These are phyloP conservation scores for Nannizzia gypsea DNA, from an alignment of 2,329 filamentous ascomycete genomes.

Conservation along the genomic window DNA sequence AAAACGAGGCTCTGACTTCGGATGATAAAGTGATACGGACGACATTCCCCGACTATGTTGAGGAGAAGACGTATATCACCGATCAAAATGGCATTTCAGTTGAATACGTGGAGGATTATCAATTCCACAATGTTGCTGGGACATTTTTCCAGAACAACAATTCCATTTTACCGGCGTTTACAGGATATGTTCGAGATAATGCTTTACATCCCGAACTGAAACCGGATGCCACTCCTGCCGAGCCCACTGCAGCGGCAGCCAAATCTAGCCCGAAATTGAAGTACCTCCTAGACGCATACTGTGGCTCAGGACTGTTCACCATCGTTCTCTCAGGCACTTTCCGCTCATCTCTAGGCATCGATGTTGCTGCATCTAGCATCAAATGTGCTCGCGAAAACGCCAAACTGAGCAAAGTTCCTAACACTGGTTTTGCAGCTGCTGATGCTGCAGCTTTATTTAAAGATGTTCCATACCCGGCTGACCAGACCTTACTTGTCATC, in stretches of 20 bases:
- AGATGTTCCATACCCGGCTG: conserved; percentile 57
- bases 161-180: conserved; percentile 81
- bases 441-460: conserved; percentile 77
- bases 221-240: conserved; percentile 15
- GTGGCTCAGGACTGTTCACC: conserved; percentile 91
- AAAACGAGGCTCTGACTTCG: conserved; percentile 24
- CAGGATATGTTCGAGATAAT: conserved; percentile 70
- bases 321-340: conserved; percentile 81
- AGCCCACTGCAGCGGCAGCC: conserved; percentile 20
- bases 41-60: conserved; percentile 50
- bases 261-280: conserved; percentile 45
- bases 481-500: conserved; percentile 84
- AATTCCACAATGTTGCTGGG: conserved; percentile 83
- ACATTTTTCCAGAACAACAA: conserved; percentile 99
- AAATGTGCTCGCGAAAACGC: conserved; percentile 69
- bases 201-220: conserved; percentile 47
- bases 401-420: conserved; percentile 58
- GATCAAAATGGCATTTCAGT: conserved; percentile 70
- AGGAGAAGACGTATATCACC: conserved; percentile 81
- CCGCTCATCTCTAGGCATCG: conserved; percentile 70
- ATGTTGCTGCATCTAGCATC: conserved; percentile 73
- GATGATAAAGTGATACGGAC: conserved; percentile 39
- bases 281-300: conserved; percentile 95
- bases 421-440: conserved; percentile 76
- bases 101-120: conserved; percentile 75